Percentiles rank a stretch among this genome's conserved stretches.
phyloP scores from a whole-genome alignment of 164 flowering plant species.

The Cinnamomum micranthum region DNA sequence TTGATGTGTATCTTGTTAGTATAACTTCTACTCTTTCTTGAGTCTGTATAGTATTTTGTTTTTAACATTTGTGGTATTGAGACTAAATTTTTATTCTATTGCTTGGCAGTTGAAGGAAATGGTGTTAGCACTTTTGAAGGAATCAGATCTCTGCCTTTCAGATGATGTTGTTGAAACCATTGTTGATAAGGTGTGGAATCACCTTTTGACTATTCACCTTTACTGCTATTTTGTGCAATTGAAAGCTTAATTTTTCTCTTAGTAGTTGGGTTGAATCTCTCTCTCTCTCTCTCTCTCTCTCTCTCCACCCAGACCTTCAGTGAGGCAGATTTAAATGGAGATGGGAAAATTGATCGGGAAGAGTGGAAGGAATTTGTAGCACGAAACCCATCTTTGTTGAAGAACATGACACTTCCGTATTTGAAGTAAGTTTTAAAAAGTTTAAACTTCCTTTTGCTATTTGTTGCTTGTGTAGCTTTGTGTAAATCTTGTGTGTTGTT shows the following conservation, averaged over 20 bases:
- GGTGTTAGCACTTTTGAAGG: slow-evolving; percentile 75
- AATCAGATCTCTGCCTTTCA: slow-evolving; percentile 65
- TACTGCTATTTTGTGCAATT: neutral
- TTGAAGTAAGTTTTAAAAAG: slow-evolving; percentile 38
- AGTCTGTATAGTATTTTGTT: too few species aligned
- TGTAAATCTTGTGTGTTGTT: neutral
- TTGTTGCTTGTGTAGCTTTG: neutral
- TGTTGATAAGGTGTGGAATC: slow-evolving; percentile 42
- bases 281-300: slow-evolving; percentile 1
- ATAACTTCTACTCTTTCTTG: neutral
- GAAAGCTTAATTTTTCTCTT: neutral
- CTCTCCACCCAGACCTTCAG: slow-evolving; percentile 39
- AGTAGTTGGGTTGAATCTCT: neutral
- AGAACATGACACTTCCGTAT: slow-evolving; percentile 81
- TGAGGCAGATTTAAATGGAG: slow-evolving; percentile 69
- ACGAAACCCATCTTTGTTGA: slow-evolving; percentile 51
- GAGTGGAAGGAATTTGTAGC: slow-evolving; percentile 73
- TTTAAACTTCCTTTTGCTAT: neutral
- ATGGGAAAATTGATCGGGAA: slow-evolving; percentile 69
- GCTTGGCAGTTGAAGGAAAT: slow-evolving; percentile 57
- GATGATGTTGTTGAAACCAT: slow-evolving; percentile 66
- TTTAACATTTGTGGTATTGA: neutral
- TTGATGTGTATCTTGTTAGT: too few species aligned
- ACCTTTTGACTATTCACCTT: neutral
- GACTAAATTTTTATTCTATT: neutral